Evolutionary conservation across 2,329 filamentous ascomycete genomes (phyloP).

Genomic region (Penicillium sp.): DNA sequence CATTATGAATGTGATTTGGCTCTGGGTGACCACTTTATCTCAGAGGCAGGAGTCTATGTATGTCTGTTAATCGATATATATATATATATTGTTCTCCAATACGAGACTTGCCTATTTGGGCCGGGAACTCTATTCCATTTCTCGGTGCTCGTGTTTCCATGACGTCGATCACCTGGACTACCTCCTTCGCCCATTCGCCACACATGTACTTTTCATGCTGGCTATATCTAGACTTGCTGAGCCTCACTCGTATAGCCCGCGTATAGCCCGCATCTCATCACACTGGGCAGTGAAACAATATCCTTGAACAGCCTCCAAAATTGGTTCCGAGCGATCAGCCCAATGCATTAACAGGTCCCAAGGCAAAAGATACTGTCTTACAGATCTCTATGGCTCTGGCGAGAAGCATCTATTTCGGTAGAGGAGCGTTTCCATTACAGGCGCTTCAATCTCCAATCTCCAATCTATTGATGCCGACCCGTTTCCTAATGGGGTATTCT

Average conservation of each 20-base stretch:
- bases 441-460: not conserved
- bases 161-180: not conserved
- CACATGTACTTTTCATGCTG: not conserved
- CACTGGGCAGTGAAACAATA: not conserved
- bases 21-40: not conserved
- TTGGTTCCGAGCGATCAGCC: not conserved
- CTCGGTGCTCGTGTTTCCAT: constrained; percentile 3
- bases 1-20: not conserved
- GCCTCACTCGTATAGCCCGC: constrained; percentile 4
- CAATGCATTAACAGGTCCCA: not conserved
- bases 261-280: not conserved
- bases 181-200: no score
- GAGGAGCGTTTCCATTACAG: not conserved
- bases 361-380: not conserved
- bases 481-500: not conserved
- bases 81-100: constrained; percentile 8
- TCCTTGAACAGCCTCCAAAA: not conserved
- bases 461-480: not conserved
- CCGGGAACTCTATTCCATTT: not conserved
- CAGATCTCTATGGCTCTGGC: no score
- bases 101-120: constrained; percentile 24
- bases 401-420: no score
- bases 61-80: not conserved
- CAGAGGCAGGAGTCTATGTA: not conserved
- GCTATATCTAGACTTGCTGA: not conserved